A percentile compares a stretch with the other conserved stretches of the same genome.
Conservation (phyloP, 1,284 basidiomycete species). For the Tilletia indica region DNA sequence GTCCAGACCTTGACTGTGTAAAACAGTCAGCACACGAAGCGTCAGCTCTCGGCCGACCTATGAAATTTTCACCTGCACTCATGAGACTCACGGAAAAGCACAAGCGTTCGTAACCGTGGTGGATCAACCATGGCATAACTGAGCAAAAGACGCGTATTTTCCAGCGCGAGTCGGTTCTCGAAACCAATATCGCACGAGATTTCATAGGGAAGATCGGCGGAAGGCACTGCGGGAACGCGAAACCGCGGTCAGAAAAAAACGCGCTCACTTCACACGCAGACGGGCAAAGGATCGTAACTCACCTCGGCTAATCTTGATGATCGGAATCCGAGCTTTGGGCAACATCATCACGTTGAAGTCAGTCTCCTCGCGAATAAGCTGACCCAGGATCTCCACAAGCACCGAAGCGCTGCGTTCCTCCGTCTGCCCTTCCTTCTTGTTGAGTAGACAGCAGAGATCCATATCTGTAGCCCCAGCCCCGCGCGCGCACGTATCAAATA, state of each 20-base stretch:
- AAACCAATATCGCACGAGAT: conserved; percentile 97
- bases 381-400: conserved; percentile 88
- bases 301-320: conserved; percentile 87
- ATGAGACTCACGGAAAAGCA: conserved; percentile 71
- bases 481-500: conserved; percentile 22
- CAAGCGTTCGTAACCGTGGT: conserved; percentile 84
- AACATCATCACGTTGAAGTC: conserved; percentile 96
- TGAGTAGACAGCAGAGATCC: conserved; percentile 95
- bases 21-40: neutral
- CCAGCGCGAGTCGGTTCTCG: conserved; percentile 91
- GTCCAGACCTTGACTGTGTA: conserved; percentile 85
- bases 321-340: conserved; percentile 94
- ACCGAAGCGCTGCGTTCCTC: conserved; percentile 65
- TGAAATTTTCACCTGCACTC: no score
- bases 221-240: conserved; percentile 62
- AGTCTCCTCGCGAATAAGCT: conserved; percentile 90
- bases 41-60: neutral
- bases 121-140: conserved; percentile 98
- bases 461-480: conserved; percentile 67
- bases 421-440: conserved; percentile 29
- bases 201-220: conserved; percentile 68
- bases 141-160: conserved; percentile 92
- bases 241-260: neutral
- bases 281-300: neutral
- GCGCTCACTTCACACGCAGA: neutral